phyloP scores from a whole-genome alignment of 805 yeast genomes.

The Candida schatavii region DNA sequence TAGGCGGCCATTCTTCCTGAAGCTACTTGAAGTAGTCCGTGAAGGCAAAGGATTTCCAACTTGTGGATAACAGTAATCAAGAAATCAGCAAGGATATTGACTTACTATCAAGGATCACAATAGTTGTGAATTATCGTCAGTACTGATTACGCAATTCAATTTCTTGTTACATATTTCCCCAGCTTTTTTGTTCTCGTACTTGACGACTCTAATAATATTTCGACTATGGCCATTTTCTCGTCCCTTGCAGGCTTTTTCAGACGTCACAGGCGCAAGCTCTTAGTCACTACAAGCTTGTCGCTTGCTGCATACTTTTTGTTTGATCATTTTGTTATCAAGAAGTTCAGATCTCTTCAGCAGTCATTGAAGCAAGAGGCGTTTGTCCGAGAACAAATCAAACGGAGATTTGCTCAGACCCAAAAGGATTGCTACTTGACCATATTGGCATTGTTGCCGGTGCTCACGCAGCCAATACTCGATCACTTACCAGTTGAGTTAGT shows the following conservation, averaged over 20 bases:
- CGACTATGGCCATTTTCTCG: conserved; percentile 39
- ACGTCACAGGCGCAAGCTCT: conserved; percentile 36
- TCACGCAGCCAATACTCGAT: conserved; percentile 61
- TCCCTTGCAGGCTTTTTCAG: conserved; percentile 38
- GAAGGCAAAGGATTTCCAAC: no score
- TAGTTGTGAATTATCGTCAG: no score
- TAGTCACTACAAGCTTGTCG: conserved; percentile 31
- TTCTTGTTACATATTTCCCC: no score
- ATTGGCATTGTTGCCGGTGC: conserved; percentile 75
- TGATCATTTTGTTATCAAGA: conserved; percentile 37
- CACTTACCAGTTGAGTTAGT: conserved; percentile 69
- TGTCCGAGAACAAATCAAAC: conserved; percentile 54
- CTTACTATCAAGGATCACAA: no score
- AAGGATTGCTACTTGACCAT: conserved; percentile 84
- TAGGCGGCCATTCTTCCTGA: no score
- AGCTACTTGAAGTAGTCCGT: no score
- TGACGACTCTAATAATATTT: no score
- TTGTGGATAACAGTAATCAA: no score
- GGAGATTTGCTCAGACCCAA: conserved; percentile 89
- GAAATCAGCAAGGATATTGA: no score
- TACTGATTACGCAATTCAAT: no score
- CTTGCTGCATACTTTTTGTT: conserved; percentile 36
- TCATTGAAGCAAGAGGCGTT: conserved; percentile 38
- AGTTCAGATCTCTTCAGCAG: conserved; percentile 38
- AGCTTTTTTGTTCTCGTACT: no score